phyloP scores from a whole-genome alignment of 116 monocot species.

The Posidonia oceanica region DNA sequence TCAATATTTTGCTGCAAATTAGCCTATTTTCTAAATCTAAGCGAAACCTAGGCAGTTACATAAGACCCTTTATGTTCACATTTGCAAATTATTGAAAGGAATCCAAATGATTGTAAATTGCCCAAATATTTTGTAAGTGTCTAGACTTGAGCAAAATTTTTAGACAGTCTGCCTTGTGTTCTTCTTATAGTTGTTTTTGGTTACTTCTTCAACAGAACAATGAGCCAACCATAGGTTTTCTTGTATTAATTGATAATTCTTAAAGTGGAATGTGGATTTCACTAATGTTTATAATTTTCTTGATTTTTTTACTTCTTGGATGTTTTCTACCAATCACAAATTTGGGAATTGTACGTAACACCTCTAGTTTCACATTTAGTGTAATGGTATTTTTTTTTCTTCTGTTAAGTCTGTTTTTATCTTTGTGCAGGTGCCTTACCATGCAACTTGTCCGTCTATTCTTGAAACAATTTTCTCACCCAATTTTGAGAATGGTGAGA shows the following conservation, averaged over 20 bases:
- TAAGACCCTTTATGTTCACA: neutral
- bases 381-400: neutral
- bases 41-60: too few species aligned
- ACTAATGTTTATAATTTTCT: neutral
- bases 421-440: constrained; percentile 5
- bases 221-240: neutral
- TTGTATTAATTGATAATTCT: neutral
- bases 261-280: neutral
- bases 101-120: too few species aligned
- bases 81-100: neutral
- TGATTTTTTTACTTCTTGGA: too few species aligned
- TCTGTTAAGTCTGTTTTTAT: neutral
- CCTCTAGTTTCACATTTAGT: too few species aligned
- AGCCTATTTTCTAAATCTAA: too few species aligned
- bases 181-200: too few species aligned
- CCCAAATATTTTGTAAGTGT: too few species aligned
- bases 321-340: too few species aligned
- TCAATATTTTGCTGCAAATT: too few species aligned
- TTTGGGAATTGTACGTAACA: too few species aligned
- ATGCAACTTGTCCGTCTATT: constrained; percentile 2
- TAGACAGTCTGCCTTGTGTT: too few species aligned
- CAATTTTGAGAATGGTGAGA: constrained; percentile 11
- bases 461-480: constrained; percentile 24
- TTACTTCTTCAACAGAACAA: neutral
- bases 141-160: too few species aligned